These are phyloP conservation scores for Sugiyamaella marilandica DNA, from an alignment of 805 yeast species.

Conservation along the genomic window DNA sequence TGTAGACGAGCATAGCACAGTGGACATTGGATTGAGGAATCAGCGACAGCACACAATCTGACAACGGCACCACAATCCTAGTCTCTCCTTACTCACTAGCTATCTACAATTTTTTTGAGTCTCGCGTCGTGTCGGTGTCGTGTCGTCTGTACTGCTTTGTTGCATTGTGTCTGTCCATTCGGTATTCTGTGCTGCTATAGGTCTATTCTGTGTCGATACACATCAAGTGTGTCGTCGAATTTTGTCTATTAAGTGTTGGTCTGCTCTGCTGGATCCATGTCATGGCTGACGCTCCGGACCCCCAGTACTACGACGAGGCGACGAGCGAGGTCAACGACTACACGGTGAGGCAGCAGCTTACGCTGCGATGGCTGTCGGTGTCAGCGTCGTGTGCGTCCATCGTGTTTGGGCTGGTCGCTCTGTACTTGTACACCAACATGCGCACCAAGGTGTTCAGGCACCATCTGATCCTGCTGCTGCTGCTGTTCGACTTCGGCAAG, in stretches of 20 bases:
- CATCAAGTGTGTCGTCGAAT: too few species aligned
- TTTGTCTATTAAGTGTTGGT: neutral
- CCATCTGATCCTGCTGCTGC: conserved; percentile 55
- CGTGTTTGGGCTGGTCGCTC: conserved; percentile 50
- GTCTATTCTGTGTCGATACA: too few species aligned
- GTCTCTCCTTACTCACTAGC: too few species aligned
- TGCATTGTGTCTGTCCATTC: too few species aligned
- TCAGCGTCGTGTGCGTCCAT: conserved; percentile 48
- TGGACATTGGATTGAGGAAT: too few species aligned
- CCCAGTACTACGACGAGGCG: conserved; percentile 7
- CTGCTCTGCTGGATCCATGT: neutral
- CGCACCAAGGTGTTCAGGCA: conserved; percentile 26
- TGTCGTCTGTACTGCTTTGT: too few species aligned
- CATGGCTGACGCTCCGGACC: conserved; percentile 1
- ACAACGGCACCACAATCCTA: too few species aligned
- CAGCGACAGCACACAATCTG: too few species aligned
- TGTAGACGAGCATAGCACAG: too few species aligned
- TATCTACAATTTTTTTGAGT: too few species aligned
- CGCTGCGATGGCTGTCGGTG: conserved; percentile 42
- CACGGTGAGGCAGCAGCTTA: conserved; percentile 19
- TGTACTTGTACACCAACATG: conserved; percentile 46
- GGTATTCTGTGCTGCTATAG: too few species aligned
- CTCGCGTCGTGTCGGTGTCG: too few species aligned
- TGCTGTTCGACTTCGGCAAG: conserved; percentile 71
- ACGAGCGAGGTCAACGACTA: conserved; percentile 13